Evolutionary conservation across 805 yeast species (phyloP), one percentile per base, ranked within the genome.

Genomic region (Groenewaldozyma salmanticensis): DNA sequence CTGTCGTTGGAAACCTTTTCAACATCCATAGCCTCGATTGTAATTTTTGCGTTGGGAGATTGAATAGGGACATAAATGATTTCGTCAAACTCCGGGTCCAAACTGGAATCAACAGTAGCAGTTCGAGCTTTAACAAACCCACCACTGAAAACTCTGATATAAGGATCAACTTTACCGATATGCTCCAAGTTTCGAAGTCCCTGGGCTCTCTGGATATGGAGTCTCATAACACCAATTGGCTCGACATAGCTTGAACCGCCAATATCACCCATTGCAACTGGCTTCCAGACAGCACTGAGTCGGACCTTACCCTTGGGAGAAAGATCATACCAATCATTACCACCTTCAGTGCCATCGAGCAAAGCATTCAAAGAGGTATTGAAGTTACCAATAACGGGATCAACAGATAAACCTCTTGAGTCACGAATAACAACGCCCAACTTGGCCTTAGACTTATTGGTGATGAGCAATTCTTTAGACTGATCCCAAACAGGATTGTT

Each of bases 131-230:
- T 77, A 50, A 76, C 77, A 50, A 76, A 68, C 45, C 87, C 87
- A 57, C 87, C 88, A 37, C 86, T 72, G 55, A 85, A 63, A 13
- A 90, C 67, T 54, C 94, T 77, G 5, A 78, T 76, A 57, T 90
- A 92, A 34, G 99, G 98, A 62, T 92, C 97, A 57, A 87, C 77
- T 53, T 78, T 84, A 45, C 97, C 97, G 45, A 92, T 70, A 42
- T 75, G 81, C 60, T 90, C 96, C 62, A 88, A 70, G 61, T 92
- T 90, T 45, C 81, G 74, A 54, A 92, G 72, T 46, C 77, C 81
- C 42, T 71, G 74, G 33, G 94, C 96, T 46, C 71, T 72, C 50
- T 73, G 74, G 45, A 92, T 61, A 38, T 58, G 53, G 43, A 92
- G 68, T 55, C 96, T 77, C 4, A 88, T 71, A 27, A 82, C 90